Percentiles rank a stretch among this genome's conserved stretches.
Conservation (phyloP, 768 basidiomycete genomes). For the Clathrus columnatus region DNA sequence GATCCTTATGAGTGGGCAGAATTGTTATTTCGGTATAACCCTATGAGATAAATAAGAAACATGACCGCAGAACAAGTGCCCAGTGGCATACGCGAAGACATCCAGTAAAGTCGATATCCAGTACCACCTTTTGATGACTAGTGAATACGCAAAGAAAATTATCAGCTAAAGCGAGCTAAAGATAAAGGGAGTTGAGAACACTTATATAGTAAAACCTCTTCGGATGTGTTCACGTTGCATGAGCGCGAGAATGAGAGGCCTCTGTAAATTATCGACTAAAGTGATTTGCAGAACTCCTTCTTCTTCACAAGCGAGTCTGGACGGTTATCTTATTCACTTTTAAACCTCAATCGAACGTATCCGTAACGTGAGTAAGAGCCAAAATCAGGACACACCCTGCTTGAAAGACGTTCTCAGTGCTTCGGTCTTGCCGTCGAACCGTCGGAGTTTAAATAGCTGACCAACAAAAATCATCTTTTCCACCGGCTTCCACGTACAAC, state of each 20-base stretch:
- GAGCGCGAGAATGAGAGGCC: neutral
- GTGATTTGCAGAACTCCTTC: neutral
- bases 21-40: constrained; percentile 93
- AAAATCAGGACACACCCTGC: neutral
- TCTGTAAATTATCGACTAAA: neutral
- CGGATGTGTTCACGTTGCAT: constrained; percentile 73
- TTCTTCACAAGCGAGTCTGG: neutral
- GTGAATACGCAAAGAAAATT: constrained; percentile 48
- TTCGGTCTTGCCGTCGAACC: neutral
- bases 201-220: constrained; percentile 87
- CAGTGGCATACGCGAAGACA: constrained; percentile 61
- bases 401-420: neutral
- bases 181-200: constrained; percentile 28
- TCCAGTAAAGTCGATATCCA: constrained; percentile 90
- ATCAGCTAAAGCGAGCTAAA: constrained; percentile 32
- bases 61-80: constrained; percentile 16
- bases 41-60: constrained; percentile 28
- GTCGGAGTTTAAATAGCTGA: neutral
- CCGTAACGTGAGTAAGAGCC: neutral
- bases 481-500: neutral
- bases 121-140: constrained; percentile 92
- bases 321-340: neutral
- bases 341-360: neutral
- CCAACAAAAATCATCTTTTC: neutral
- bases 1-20: constrained; percentile 66